Percentiles rank a stretch among this genome's conserved stretches.
Evolutionary conservation across 495 filamentous ascomycete genomes (phyloP).

Genomic region (Aspergillus nidulans): DNA sequence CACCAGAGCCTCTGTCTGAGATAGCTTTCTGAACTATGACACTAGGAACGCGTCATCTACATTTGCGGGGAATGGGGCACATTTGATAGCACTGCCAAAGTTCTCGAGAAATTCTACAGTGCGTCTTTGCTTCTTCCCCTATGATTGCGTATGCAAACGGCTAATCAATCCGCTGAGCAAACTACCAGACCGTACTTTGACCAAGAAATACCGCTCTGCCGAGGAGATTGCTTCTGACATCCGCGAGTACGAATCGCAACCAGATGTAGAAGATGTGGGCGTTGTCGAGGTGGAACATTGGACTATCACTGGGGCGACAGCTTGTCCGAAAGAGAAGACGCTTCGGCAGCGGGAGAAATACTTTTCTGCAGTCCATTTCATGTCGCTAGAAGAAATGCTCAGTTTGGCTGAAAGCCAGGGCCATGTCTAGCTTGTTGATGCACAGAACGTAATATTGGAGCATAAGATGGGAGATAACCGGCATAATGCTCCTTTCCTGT

Average conservation of each 20-base stretch:
- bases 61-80: conserved; percentile 1
- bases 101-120: conserved; percentile 8
- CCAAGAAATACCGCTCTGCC: background rate
- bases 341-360: conserved; percentile 7
- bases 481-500: no score
- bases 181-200: conserved; percentile 4
- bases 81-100: background rate
- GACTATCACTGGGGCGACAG: conserved; percentile 2
- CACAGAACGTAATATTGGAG: no score
- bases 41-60: conserved; percentile 9
- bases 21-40: no score
- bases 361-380: conserved; percentile 4
- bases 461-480: no score
- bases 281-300: conserved; percentile 6
- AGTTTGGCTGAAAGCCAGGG: background rate
- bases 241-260: background rate
- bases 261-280: background rate
- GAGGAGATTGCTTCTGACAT: background rate
- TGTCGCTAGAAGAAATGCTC: conserved; percentile 6
- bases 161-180: no score
- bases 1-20: background rate
- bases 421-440: background rate
- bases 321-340: conserved; percentile 8
- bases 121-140: background rate
- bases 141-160: no score